Conservation (phyloP, 495 filamentous ascomycete species). For the Penicillium canariense region DNA sequence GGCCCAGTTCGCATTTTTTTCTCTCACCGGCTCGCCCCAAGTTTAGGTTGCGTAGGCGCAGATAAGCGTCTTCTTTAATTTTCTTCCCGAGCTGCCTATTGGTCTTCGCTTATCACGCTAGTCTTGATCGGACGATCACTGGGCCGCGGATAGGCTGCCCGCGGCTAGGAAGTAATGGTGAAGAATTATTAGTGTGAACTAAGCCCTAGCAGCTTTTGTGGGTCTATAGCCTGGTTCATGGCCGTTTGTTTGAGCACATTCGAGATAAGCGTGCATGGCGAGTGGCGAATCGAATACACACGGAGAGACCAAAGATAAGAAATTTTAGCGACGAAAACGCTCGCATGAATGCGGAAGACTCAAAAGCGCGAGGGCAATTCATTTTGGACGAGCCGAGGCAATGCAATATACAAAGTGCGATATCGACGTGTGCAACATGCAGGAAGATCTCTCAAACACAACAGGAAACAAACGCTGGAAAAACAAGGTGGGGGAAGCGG, state of each 20-base stretch:
- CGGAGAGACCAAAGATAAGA: background rate
- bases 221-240: background rate
- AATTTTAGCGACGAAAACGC: background rate
- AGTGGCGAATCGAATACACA: background rate
- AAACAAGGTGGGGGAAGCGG: background rate
- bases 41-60: conserved; percentile 9
- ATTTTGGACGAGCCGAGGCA: conserved; percentile 11
- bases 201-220: background rate
- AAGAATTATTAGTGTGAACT: background rate
- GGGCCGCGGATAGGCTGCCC: background rate
- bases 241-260: background rate
- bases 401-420: conserved; percentile 21
- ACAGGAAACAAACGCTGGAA: background rate
- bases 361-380: background rate
- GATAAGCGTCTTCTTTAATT: conserved; percentile 7
- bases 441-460: background rate
- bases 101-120: background rate
- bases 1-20: background rate
- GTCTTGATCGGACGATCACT: too few relatives aligned
- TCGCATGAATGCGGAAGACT: background rate
- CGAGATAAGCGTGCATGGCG: background rate
- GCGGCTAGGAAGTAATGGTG: background rate
- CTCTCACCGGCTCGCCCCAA: conserved; percentile 14
- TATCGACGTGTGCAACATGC: conserved; percentile 1
- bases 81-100: background rate